A percentile compares a stretch with the other conserved stretches of the same genome.
Conservation (phyloP, 164 flowering plant genomes). For the Macadamia tetraphylla region DNA sequence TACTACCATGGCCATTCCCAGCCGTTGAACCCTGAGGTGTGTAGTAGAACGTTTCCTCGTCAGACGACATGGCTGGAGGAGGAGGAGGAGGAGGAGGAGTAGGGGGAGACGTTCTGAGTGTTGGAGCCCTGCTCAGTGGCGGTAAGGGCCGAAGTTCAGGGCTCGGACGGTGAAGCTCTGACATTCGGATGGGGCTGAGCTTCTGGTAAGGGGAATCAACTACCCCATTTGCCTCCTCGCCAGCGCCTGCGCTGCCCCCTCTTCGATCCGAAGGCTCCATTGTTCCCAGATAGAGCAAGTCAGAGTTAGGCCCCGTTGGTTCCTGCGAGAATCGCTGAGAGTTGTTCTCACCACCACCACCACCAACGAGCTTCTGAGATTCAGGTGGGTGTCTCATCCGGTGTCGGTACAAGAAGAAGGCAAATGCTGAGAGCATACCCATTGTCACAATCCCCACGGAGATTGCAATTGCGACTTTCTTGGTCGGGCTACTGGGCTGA, state of each 20-base stretch:
- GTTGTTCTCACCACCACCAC: background rate
- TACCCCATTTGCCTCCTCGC: constrained; percentile 17
- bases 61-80: constrained; percentile 33
- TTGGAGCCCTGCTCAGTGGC: constrained; percentile 41
- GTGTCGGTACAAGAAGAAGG: constrained; percentile 61
- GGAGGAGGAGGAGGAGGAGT: background rate
- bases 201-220: constrained; percentile 65
- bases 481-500: constrained; percentile 45
- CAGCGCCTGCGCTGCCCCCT: background rate
- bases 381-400: constrained; percentile 41
- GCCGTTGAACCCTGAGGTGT: constrained; percentile 57
- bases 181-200: constrained; percentile 44
- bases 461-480: constrained; percentile 59
- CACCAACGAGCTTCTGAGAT: constrained; percentile 58
- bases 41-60: constrained; percentile 62
- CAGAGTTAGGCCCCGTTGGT: constrained; percentile 39
- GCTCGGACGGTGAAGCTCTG: constrained; percentile 74
- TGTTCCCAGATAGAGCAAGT: constrained; percentile 73
- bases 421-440: constrained; percentile 73
- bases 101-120: background rate
- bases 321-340: constrained; percentile 30
- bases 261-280: constrained; percentile 50
- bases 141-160: constrained; percentile 96
- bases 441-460: constrained; percentile 74
- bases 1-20: constrained; percentile 14